These are phyloP conservation scores for Brassica cretica DNA, from an alignment of 345 rosid genomes.

Conservation along the genomic window DNA sequence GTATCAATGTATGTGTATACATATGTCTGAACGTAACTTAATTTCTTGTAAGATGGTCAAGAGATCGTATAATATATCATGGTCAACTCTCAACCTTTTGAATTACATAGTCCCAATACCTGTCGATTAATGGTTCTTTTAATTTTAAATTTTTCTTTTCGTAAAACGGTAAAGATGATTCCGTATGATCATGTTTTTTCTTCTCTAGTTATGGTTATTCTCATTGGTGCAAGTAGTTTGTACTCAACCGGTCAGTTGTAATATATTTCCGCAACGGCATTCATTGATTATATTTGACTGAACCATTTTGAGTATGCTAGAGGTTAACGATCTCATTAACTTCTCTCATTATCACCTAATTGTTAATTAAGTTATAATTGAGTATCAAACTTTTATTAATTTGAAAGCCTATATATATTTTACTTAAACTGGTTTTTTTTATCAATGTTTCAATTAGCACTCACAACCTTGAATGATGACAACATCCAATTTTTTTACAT, in stretches of 20 bases:
- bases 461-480: background rate
- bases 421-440: no score
- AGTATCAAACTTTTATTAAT: background rate
- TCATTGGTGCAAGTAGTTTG: background rate
- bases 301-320: constrained; percentile 1
- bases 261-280: background rate
- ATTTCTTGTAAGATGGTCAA: background rate
- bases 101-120: background rate
- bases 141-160: background rate
- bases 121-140: background rate
- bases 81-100: constrained; percentile 13
- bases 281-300: constrained; percentile 11
- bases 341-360: background rate
- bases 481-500: background rate
- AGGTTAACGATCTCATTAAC: background rate
- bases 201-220: background rate
- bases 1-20: background rate
- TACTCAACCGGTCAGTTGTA: background rate
- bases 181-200: background rate
- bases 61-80: background rate
- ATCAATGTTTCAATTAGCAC: background rate
- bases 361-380: background rate
- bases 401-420: background rate
- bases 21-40: background rate
- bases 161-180: background rate